phyloP scores from a whole-genome alignment of 257 asterid genomes.

The Fraxinus pennsylvanica region DNA sequence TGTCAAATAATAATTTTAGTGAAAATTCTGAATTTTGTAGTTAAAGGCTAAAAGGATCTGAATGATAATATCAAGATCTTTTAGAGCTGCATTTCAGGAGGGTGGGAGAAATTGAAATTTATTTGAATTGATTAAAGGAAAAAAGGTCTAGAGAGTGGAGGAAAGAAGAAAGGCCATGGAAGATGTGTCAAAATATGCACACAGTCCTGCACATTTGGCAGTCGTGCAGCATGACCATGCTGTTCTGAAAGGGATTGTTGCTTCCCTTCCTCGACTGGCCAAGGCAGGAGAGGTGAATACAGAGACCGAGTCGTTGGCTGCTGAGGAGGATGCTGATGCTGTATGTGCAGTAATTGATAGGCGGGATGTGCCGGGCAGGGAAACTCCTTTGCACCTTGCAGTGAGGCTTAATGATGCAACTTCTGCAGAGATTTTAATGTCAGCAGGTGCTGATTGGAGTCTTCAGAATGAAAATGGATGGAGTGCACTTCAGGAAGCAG shows the following conservation, averaged over 20 bases:
- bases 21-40: constrained; percentile 20
- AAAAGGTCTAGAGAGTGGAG: not conserved
- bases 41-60: constrained; percentile 12
- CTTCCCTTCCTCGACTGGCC: constrained; percentile 71
- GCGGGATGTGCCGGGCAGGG: constrained; percentile 96
- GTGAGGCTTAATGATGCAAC: constrained; percentile 70
- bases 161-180: constrained; percentile 51
- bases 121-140: constrained; percentile 30
- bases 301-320: constrained; percentile 80
- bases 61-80: constrained; percentile 26
- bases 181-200: constrained; percentile 74
- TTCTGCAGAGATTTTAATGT: constrained; percentile 95
- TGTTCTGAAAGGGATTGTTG: constrained; percentile 62
- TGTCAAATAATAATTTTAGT: constrained; percentile 19
- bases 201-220: constrained; percentile 89
- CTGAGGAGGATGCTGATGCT: constrained; percentile 81
- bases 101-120: constrained; percentile 32
- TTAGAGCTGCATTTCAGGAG: constrained; percentile 18
- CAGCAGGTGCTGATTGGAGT: constrained; percentile 99
- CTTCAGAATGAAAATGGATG: constrained; percentile 97
- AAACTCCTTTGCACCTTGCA: constrained; percentile 95
- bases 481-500: constrained; percentile 99
- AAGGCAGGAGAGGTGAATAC: constrained; percentile 89
- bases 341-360: constrained; percentile 78
- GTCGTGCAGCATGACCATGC: constrained; percentile 69